Base-by-base conservation (phyloP, 352 stramenopile species). In the Paralagenidium karlingii region DNA sequence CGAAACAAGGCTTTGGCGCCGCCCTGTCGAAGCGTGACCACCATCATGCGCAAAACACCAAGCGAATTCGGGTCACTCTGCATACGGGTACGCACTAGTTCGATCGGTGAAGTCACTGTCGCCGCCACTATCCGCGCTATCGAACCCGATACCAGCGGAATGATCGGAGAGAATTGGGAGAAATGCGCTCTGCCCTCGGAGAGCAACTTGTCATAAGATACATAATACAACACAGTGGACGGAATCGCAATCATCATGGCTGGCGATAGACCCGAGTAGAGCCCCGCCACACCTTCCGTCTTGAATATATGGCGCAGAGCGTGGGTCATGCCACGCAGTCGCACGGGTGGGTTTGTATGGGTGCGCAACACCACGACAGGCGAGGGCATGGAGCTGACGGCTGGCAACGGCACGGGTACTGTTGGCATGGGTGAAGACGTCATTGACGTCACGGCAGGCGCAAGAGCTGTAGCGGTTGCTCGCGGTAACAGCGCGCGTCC, bases 141-240 rank as follows among this genome's bases (percentile, higher is more conserved):
- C 2, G 62, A 68, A 3, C 83, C 83, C 4, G 79, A 68, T 12
- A 88, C 15, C 13, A 94, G 49, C 10, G 82, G 75, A 28, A 82
- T 53, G 2, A 83, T 19, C 1, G 40, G 36, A 18, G 73, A 45
- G 8, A 63, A 30, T 24, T 65, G 32, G 4, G 68, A 58, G 7
- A 66, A 44, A 10, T 43, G 49, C 9, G 60, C 49, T 10, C 55
- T 63, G 10, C 62, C 60, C 18, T 79, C 58, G 8, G 68, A 58
- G 25, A 83, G 51, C 18, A 95, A 42, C 13, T 85, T 45, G 48
- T 98, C 93, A 60, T 98, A 98, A 16, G 79, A 82, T 11, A 93
- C 80, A 58, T 96, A 98, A 56, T 98, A 98, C 16, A 97, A 50
- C 36, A 96, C 84, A 3, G 89, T 97, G 32, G 89, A 96, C 0